phyloP scores from a whole-genome alignment of 257 asterid species.

The Lycium ferocissimum region DNA sequence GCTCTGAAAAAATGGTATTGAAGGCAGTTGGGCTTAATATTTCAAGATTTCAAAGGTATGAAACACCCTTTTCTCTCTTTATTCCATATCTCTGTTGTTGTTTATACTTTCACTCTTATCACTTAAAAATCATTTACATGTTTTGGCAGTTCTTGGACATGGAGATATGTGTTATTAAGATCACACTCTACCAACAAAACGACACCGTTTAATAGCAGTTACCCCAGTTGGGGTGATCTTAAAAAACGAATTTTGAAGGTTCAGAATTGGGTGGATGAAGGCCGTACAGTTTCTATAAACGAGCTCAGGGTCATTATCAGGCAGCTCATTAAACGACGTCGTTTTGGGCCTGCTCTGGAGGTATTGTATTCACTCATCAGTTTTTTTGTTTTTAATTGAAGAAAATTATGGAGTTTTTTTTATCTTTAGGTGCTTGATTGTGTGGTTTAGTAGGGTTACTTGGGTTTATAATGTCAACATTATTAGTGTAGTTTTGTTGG shows the following conservation, averaged over 20 bases:
- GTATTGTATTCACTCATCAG: constrained; percentile 25
- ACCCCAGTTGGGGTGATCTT: background rate
- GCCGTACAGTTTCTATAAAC: constrained; percentile 36
- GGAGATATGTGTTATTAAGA: background rate
- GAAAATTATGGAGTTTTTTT: background rate
- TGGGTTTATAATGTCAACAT: background rate
- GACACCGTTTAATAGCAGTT: background rate
- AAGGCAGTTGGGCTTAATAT: background rate
- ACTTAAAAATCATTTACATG: background rate
- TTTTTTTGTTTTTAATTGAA: background rate
- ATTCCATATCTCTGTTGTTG: background rate
- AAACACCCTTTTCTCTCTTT: constrained; percentile 17
- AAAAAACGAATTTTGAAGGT: constrained; percentile 34
- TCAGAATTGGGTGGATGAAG: constrained; percentile 46
- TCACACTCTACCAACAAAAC: background rate
- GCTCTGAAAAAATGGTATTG: background rate
- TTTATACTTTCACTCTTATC: background rate
- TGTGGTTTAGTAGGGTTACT: background rate
- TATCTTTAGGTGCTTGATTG: background rate
- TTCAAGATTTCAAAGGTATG: constrained; percentile 14
- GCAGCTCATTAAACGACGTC: constrained; percentile 37
- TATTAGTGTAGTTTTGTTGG: background rate
- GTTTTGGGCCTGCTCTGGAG: constrained; percentile 42
- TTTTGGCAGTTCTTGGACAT: constrained; percentile 16
- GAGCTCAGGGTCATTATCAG: constrained; percentile 42